Evolutionary conservation across 1,284 basidiomycete species (phyloP).

Genomic region (Salmacisia buchloeana): DNA sequence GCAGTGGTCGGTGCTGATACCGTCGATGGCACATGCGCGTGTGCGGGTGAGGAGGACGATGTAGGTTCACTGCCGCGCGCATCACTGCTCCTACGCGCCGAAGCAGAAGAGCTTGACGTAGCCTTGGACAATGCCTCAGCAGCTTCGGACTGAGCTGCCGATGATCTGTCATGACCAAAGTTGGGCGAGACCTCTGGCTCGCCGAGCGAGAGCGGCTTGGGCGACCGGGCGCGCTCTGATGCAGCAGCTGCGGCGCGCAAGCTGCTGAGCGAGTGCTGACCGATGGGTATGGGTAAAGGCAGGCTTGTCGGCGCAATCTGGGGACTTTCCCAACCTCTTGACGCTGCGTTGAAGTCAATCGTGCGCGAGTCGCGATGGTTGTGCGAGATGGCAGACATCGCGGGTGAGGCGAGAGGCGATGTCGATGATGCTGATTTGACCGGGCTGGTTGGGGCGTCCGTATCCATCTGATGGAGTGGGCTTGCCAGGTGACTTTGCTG

Average conservation of each 20-base stretch:
- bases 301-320: background rate
- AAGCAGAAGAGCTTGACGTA: no score
- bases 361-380: constrained; percentile 1
- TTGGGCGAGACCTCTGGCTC: background rate
- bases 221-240: background rate
- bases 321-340: constrained; percentile 7
- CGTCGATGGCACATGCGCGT: no score
- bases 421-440: background rate
- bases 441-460: background rate
- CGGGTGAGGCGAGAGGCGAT: background rate
- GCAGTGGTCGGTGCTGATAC: no score
- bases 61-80: background rate
- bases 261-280: constrained; percentile 2
- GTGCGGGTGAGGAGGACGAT: background rate
- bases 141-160: no score
- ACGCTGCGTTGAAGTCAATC: background rate
- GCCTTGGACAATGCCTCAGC: no score
- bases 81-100: no score
- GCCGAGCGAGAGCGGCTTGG: constrained; percentile 1
- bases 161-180: no score
- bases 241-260: constrained; percentile 1
- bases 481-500: background rate
- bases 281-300: background rate
- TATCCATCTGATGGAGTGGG: background rate
- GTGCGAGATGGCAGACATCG: background rate